Base-by-base conservation (phyloP, 2,329 filamentous ascomycete genomes). In the Coniochaeta sp. region DNA sequence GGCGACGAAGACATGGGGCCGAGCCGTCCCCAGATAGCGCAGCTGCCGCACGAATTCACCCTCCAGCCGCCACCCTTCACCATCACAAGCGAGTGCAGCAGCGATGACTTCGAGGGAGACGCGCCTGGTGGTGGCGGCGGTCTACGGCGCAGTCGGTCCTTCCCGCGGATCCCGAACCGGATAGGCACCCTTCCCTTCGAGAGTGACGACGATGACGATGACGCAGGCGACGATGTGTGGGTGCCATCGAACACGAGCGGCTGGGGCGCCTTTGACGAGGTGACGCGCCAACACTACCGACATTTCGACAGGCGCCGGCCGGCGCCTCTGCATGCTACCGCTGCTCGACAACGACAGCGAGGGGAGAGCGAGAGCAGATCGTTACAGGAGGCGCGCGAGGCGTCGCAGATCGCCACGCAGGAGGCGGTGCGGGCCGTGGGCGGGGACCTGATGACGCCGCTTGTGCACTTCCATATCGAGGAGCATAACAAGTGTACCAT, bases 401-500 rank as follows among this genome's bases (percentile, higher is more conserved):
- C 76, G 22, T 71, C 73, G 26, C 74, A 78, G 58, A 67, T 72
- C 27, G 76, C 77, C 13, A 79, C 77, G 1, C 79, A 82, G 55
- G 79, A 82, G 61, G 76, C 79, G 1, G 72, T 79, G 13, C 71
- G 73, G 52, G 78, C 78, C 2, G 78, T 79, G 1, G 79, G 79
- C 4, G 78, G 79, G 26, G 78, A 79, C 38, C 70, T 89, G 4
- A 77, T 91, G 67, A 76, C 76, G 30, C 89, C 89, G 0, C 83
- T 90, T 66, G 89, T 90, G 2, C 81, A 82, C 26, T 96, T 97
- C 69, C 87, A 85, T 63, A 95, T 96, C 51, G 85, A 87, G 61
- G 82, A 84, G 65, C 81, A 86, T 60, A 91, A 90, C 71, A 90
- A 86, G 67, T 92, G 94, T 60, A 91, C 86, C 13, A 87, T 97